These are phyloP conservation scores for Pichia ethanolica DNA, from an alignment of 805 yeast species.

Conservation along the genomic window DNA sequence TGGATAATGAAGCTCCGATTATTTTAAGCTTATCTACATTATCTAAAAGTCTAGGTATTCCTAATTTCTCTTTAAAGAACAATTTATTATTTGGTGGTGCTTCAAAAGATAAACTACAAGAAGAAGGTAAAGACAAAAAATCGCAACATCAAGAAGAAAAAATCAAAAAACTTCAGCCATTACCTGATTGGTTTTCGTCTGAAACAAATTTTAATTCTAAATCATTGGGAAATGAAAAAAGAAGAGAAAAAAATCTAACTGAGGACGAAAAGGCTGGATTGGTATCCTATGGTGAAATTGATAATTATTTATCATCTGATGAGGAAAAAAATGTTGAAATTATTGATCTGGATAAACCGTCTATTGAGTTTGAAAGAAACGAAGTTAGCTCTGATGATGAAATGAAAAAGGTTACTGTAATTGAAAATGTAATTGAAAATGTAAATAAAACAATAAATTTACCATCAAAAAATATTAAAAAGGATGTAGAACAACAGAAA, in stretches of 20 bases:
- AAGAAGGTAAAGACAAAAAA: conserved; percentile 1
- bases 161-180: conserved; percentile 10
- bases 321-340: conserved; percentile 10
- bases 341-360: neutral
- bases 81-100: conserved; percentile 9
- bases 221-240: neutral
- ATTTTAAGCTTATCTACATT: conserved; percentile 18
- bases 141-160: conserved; percentile 13
- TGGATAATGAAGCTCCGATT: conserved; percentile 15
- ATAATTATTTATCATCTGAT: conserved; percentile 15
- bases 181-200: conserved; percentile 30
- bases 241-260: conserved; percentile 10
- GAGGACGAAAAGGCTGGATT: conserved; percentile 43
- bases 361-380: no score
- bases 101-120: neutral
- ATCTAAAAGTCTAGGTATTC: conserved; percentile 11
- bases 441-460: no score
- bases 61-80: conserved; percentile 12
- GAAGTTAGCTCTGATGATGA: no score
- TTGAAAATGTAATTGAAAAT: no score
- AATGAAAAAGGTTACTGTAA: neutral
- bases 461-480: no score
- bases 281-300: conserved; percentile 44
- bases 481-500: no score
- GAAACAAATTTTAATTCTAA: conserved; percentile 13